Conservation (phyloP, 2,329 filamentous ascomycete species). For the Aureobasidium sp. region DNA sequence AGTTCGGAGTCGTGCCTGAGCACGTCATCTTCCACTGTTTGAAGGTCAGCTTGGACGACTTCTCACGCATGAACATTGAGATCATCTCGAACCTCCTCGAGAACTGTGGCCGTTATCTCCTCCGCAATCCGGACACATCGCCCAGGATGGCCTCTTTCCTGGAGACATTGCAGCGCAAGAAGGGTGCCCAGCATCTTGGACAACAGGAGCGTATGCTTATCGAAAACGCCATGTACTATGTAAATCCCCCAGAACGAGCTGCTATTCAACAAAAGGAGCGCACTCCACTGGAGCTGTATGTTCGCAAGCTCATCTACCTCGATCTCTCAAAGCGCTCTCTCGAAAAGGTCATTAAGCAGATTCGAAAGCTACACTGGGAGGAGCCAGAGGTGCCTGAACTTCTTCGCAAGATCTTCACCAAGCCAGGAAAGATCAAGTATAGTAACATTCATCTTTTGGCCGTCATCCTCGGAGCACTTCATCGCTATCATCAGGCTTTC, state of each 20-base stretch:
- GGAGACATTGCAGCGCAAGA: conserved; percentile 92
- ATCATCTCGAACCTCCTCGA: conserved; percentile 94
- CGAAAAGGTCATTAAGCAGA: conserved; percentile 86
- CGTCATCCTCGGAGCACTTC: conserved; percentile 79
- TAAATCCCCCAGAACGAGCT: conserved; percentile 86
- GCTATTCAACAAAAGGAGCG: conserved; percentile 96
- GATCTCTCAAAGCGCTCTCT: conserved; percentile 94
- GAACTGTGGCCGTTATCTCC: conserved; percentile 88
- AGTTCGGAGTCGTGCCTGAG: conserved; percentile 95
- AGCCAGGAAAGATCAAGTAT: conserved; percentile 95
- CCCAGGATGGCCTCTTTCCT: conserved; percentile 91
- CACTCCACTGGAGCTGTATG: conserved; percentile 84
- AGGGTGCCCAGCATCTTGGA: conserved; percentile 87
- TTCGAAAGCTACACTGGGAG: conserved; percentile 95
- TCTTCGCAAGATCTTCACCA: conserved; percentile 86
- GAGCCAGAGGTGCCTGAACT: conserved; percentile 76
- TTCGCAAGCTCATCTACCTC: conserved; percentile 85
- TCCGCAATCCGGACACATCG: conserved; percentile 86
- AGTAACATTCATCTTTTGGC: conserved; percentile 92
- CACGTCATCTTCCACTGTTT: conserved; percentile 98
- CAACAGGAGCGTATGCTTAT: conserved; percentile 97
- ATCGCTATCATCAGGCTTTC: conserved; percentile 87
- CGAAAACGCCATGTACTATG: conserved; percentile 96
- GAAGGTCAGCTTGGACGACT: conserved; percentile 95
- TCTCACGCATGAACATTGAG: conserved; percentile 98